A percentile compares a stretch with the other conserved stretches of the same genome.
phyloP scores from a whole-genome alignment of 768 basidiomycete genomes.

The Coprinopsis sp. region DNA sequence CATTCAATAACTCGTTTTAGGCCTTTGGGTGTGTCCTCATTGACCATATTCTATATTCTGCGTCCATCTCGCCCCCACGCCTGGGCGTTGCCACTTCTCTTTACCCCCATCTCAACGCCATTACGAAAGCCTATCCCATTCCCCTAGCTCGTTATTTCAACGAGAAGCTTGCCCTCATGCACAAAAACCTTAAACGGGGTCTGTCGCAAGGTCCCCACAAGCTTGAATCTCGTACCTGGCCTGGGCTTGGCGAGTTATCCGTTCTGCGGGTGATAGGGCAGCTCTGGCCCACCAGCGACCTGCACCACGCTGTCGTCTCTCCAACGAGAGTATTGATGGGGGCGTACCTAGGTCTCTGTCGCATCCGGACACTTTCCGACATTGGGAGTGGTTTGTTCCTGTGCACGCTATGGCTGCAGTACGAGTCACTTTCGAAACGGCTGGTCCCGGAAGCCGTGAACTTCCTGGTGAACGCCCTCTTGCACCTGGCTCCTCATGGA shows the following conservation, averaged over 20 bases:
- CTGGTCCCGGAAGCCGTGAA: slow-evolving; percentile 86
- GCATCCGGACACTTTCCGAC: slow-evolving; percentile 72
- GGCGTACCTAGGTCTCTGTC: slow-evolving; percentile 81
- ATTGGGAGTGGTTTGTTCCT: slow-evolving; percentile 85
- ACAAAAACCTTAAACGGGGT: slow-evolving; percentile 87
- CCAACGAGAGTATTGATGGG: slow-evolving; percentile 86
- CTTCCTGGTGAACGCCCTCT: slow-evolving; percentile 66
- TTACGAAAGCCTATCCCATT: slow-evolving; percentile 78
- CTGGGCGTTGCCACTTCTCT: slow-evolving; percentile 60
- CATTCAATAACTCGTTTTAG: slow-evolving; percentile 35
- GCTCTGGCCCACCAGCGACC: slow-evolving; percentile 92
- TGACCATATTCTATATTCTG: slow-evolving; percentile 80
- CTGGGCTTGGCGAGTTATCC: slow-evolving; percentile 74
- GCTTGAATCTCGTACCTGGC: slow-evolving; percentile 77
- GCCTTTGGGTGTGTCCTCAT: slow-evolving; percentile 71
- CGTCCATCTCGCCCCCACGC: slow-evolving; percentile 57
- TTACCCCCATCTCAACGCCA: slow-evolving; percentile 71
- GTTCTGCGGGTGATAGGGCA: slow-evolving; percentile 76
- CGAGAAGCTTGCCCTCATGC: slow-evolving; percentile 81
- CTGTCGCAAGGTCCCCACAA: slow-evolving; percentile 63
- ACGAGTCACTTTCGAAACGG: slow-evolving; percentile 79
- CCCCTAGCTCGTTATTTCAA: slow-evolving; percentile 75
- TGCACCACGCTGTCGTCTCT: slow-evolving; percentile 84
- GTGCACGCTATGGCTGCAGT: slow-evolving; percentile 80
- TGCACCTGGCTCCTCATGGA: slow-evolving; percentile 67